Conservation (phyloP, 306 rosid genomes). For the Pachyrhizus erosus region DNA sequence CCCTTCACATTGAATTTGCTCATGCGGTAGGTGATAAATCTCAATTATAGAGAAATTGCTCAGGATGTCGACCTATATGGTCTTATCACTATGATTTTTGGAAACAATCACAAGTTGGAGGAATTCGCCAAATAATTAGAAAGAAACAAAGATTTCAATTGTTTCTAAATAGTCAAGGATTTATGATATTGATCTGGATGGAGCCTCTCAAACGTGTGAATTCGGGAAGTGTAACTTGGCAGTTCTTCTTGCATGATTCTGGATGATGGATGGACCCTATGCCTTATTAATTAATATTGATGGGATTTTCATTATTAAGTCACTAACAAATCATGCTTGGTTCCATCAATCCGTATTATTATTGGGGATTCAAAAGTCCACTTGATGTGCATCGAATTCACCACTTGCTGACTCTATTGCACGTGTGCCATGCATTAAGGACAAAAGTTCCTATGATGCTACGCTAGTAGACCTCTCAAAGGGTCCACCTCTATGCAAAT, state of each 20-base stretch:
- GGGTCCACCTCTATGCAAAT: conserved; percentile 48
- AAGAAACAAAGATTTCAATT: conserved; percentile 48
- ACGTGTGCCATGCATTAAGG: conserved; percentile 71
- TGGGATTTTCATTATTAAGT: conserved; percentile 32
- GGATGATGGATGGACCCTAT: conserved; percentile 39
- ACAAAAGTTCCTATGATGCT: conserved; percentile 46
- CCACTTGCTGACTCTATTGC: conserved; percentile 50
- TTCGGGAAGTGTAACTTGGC: conserved; percentile 42
- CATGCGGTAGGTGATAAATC: conserved; percentile 33
- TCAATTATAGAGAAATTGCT: conserved; percentile 18
- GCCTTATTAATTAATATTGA: conserved; percentile 27
- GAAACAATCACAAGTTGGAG: conserved; percentile 38
- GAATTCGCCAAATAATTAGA: conserved; percentile 47
- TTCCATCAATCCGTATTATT: conserved; percentile 43
- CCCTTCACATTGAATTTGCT: conserved; percentile 13
- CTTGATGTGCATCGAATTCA: conserved; percentile 45
- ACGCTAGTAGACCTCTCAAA: conserved; percentile 36
- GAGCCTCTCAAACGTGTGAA: conserved; percentile 46
- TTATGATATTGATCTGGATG: conserved; percentile 13
- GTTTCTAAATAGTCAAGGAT: conserved; percentile 35
- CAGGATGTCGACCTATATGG: conserved; percentile 18
- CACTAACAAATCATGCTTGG: conserved; percentile 56
- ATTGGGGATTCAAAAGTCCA: conserved; percentile 47
- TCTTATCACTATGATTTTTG: conserved; percentile 43
- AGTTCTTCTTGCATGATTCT: conserved; percentile 28